Base-by-base conservation (phyloP, 345 rosid species). In the Chamaenerion angustifolium region DNA sequence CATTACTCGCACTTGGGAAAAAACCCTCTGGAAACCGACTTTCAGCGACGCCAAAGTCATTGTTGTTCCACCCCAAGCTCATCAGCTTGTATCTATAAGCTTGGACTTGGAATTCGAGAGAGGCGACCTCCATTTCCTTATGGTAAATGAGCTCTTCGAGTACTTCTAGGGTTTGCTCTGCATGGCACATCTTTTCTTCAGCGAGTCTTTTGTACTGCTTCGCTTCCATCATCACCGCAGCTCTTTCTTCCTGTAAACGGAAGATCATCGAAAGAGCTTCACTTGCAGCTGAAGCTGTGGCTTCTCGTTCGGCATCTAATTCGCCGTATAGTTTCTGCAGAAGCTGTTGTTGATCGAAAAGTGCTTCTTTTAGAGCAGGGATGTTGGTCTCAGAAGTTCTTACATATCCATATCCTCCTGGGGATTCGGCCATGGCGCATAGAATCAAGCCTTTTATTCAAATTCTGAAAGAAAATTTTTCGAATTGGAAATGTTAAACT, bases 181-280 rank as follows among this genome's bases (percentile, higher is more conserved):
- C 95, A 43, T 82, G 89, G 43, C 72, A 60, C 63, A 87, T 74
- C 54, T 80, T 84, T 70, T 76, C 96, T 60, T 92, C 96, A 0
- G 93, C 76, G 80, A 83, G 56, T 43, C 98, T 81, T 68, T 80
- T 82, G 60, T 84, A 92, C 47, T 92, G 98, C 58, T 73, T 82
- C 0, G 98, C 82, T 60, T 92, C 98, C 96, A 92, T 73, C 71
- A 69, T 69, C 65, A 87, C 21, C 0, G 65, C 79, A 1, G 96
- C 80, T 71, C 83, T 87, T 54, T 92, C 98, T 0, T 79, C 87
- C 56, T 92, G 98, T 59, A 92, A 61, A 4, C 95, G 81, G 40
- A 87, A 62, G 4, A 92, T 92, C 98, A 86, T 84, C 0, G 96
- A 82, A 21, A 92, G 62, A 16, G 98, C 89, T 45, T 92, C 98